Evolutionary conservation across 1,284 basidiomycete genomes (phyloP).

Genomic region (Moesziomyces antarcticus): DNA sequence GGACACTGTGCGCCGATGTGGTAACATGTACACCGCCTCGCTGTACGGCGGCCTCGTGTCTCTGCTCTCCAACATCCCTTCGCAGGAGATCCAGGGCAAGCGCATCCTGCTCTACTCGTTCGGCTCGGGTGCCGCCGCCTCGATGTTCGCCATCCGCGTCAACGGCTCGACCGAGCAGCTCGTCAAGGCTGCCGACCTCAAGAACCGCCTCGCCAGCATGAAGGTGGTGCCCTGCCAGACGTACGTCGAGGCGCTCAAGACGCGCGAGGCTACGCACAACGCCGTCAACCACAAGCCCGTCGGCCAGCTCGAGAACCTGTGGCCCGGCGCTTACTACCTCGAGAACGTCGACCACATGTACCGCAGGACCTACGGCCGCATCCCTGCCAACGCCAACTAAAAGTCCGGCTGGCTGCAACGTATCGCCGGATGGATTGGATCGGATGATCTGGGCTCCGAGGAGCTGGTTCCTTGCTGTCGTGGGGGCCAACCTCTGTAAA

Average conservation of each 20-base stretch:
- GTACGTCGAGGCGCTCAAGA: slow-evolving; percentile 79
- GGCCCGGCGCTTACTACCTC: slow-evolving; percentile 94
- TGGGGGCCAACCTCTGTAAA: too few species aligned
- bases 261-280: slow-evolving; percentile 90
- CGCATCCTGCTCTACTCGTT: slow-evolving; percentile 88
- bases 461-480: neutral
- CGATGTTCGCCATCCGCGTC: slow-evolving; percentile 87
- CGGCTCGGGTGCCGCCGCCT: slow-evolving; percentile 89
- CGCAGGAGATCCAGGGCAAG: slow-evolving; percentile 64
- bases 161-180: slow-evolving; percentile 87
- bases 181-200: slow-evolving; percentile 80
- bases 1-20: slow-evolving; percentile 69
- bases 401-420: neutral
- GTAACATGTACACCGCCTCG: slow-evolving; percentile 99
- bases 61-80: slow-evolving; percentile 57
- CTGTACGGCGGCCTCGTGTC: slow-evolving; percentile 91
- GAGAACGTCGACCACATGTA: slow-evolving; percentile 90
- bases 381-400: slow-evolving; percentile 47
- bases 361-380: slow-evolving; percentile 81
- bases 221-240: slow-evolving; percentile 90
- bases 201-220: slow-evolving; percentile 82
- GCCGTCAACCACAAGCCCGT: slow-evolving; percentile 84
- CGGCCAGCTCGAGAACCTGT: slow-evolving; percentile 89
- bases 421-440: neutral
- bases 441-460: neutral